Percentiles rank a stretch among this genome's conserved stretches.
phyloP scores from a whole-genome alignment of 805 yeast species.

The Spathaspora sp. region DNA sequence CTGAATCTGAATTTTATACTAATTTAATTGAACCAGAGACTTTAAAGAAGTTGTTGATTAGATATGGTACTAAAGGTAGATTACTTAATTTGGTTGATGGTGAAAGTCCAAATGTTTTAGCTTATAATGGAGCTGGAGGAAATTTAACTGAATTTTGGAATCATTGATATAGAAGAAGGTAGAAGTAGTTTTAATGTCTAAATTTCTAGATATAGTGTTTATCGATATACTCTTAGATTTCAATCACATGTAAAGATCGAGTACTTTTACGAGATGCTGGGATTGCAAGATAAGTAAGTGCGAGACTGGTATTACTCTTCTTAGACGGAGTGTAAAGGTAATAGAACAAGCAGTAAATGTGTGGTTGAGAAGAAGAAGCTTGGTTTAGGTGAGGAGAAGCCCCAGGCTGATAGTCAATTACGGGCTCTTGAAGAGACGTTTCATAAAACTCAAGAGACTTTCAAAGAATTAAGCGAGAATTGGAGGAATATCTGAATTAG shows the following conservation, averaged over 20 bases:
- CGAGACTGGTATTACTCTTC: constrained; percentile 21
- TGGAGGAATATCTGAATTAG: no score
- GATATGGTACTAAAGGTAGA: constrained; percentile 47
- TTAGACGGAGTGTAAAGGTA: no score
- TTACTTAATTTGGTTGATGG: constrained; percentile 36
- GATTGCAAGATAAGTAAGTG: constrained; percentile 37
- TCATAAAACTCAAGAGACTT: constrained; percentile 50
- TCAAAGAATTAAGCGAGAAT: constrained; percentile 19
- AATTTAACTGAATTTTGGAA: constrained; percentile 50
- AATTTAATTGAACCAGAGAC: constrained; percentile 48
- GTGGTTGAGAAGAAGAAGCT: no score
- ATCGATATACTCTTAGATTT: no score
- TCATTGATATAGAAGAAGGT: no score
- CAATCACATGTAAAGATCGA: constrained; percentile 46
- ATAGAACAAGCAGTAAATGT: no score
- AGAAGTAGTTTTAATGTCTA: neutral
- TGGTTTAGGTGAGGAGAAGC: constrained; percentile 28
- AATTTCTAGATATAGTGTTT: no score
- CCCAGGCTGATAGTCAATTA: constrained; percentile 62
- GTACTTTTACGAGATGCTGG: constrained; percentile 78
- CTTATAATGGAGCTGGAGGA: constrained; percentile 59
- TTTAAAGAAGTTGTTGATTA: constrained; percentile 50
- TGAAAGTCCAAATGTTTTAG: constrained; percentile 59
- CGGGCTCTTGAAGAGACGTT: constrained; percentile 76
- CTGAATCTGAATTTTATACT: constrained; percentile 45